Evolutionary conservation across 306 rosid genomes (phyloP).

Genomic region (Castanea sativa): DNA sequence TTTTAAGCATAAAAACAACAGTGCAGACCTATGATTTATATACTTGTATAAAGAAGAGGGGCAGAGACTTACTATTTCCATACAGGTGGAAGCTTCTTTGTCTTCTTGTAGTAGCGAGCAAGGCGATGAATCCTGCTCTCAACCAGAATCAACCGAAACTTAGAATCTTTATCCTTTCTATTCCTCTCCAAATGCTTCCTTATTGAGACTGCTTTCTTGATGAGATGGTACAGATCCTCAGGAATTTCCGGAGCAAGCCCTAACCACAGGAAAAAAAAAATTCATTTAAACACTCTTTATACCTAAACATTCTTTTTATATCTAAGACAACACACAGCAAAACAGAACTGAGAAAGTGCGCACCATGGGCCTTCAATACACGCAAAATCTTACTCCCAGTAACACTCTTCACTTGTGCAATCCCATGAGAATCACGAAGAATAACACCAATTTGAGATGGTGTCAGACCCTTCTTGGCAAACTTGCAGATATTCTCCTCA

Average conservation of each 20-base stretch:
- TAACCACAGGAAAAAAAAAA: conserved; percentile 3
- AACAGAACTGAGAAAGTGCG: not conserved
- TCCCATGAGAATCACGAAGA: conserved; percentile 82
- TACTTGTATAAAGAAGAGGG: not conserved
- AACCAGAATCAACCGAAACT: conserved; percentile 81
- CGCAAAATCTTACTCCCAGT: conserved; percentile 80
- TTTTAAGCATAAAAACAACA: not conserved
- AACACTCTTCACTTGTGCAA: conserved; percentile 73
- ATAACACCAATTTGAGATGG: conserved; percentile 97
- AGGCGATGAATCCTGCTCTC: conserved; percentile 93
- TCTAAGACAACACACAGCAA: not conserved
- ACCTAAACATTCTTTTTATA: not conserved
- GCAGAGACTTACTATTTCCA: conserved; percentile 70
- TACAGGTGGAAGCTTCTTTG: conserved; percentile 90
- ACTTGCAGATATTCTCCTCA: conserved; percentile 79
- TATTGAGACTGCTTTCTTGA: conserved; percentile 82
- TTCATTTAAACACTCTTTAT: too few relatives aligned
- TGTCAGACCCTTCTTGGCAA: conserved; percentile 86
- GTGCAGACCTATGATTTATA: not conserved
- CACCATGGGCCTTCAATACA: conserved; percentile 80
- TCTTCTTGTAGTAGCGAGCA: conserved; percentile 85
- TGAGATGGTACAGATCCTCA: conserved; percentile 89
- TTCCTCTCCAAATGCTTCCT: conserved; percentile 92
- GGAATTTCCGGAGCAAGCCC: conserved; percentile 94
- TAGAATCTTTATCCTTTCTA: conserved; percentile 86